Evolutionary conservation across 148 eudicot genomes (phyloP), one percentile per base, ranked within the genome.

Genomic region (Silene conica): DNA sequence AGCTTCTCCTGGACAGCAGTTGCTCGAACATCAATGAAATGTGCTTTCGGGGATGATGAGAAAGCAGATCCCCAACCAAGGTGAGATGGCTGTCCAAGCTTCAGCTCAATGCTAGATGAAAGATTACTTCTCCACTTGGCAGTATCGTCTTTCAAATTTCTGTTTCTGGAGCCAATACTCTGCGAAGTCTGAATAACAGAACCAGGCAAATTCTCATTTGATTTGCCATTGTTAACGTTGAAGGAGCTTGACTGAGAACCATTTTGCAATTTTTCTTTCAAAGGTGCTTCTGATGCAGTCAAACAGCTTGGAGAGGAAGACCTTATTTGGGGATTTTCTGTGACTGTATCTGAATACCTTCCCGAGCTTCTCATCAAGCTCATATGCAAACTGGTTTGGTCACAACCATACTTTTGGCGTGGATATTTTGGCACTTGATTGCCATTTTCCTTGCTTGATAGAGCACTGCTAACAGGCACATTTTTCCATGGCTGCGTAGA

Each of bases 41-140:
- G 77, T 77, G 83, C 67, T 70, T 68, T 64, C 38, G 74, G 43
- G 67, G 70, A 68, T 54, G 84, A 75, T 45, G 54, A 50, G 69
- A 23, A 26, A 65, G 80, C 34, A 52, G 75, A 77, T 75, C 86
- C 85, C 80, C 72, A 76, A 77, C 77, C 67, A 71, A 71, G 85
- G 61, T 83, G 83, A 84, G 87, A 84, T 76, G 89, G 90, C 72
- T 89, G 90, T 64, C 90, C 90, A 81, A 89, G 90, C 76, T 86
- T 85, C 78, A 89, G 85, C 63, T 85, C 93, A 72, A 74, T 72
- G 62, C 81, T 82, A 23, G 90, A 89, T 60, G 87, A 72, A 77
- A 77, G 62, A 69, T 70, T 67, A 62, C 79, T 75, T 77, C 70
- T 76, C 52, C 77, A 72, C 59, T 68, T 45, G 75, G 50, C 45